Conservation (phyloP, 2,329 filamentous ascomycete species). For the Chrysosporium keratinophilum region DNA sequence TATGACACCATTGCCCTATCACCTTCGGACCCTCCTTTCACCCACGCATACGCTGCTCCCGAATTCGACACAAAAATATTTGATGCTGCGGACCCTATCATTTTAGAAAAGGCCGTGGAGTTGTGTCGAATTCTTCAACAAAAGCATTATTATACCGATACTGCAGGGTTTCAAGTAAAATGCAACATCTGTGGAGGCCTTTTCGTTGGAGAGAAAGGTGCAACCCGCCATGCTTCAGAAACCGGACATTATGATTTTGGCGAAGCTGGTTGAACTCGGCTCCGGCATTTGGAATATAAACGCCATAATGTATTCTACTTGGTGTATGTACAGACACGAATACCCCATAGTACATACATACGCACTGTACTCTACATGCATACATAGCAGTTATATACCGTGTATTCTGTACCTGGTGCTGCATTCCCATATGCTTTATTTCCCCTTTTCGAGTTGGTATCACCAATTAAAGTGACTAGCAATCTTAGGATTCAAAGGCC, state of each 20-base stretch:
- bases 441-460: too few relatives aligned
- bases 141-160: constrained; percentile 81
- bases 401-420: too few relatives aligned
- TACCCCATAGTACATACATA: too few relatives aligned
- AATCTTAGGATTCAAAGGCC: too few relatives aligned
- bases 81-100: constrained; percentile 44
- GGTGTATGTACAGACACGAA: too few relatives aligned
- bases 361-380: too few relatives aligned
- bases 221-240: constrained; percentile 37
- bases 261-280: constrained; percentile 29
- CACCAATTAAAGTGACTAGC: too few relatives aligned
- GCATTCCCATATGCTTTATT: too few relatives aligned
- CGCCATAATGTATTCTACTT: too few relatives aligned
- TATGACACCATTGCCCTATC: constrained; percentile 82
- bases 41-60: constrained; percentile 49
- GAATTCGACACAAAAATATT: constrained; percentile 75
- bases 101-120: constrained; percentile 51
- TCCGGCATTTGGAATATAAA: not conserved
- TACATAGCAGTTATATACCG: too few relatives aligned
- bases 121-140: constrained; percentile 57
- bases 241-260: constrained; percentile 43
- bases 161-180: constrained; percentile 62
- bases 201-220: constrained; percentile 39
- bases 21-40: constrained; percentile 48
- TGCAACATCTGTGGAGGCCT: constrained; percentile 53